Evolutionary conservation across 805 yeast genomes (phyloP).

Genomic region (Schizosaccharomyces cryophilus): DNA sequence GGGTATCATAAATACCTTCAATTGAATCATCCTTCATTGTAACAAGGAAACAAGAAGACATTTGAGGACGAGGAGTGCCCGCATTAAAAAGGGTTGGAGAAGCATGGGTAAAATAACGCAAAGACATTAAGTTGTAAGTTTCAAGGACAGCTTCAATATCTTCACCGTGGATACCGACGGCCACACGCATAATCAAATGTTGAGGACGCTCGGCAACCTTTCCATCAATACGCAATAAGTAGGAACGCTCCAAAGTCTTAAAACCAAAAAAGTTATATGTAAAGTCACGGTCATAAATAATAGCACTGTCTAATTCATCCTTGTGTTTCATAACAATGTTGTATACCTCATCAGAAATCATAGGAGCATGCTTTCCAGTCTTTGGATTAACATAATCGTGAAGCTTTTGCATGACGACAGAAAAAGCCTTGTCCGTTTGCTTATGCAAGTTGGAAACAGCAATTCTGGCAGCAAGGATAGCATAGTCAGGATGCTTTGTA

Average conservation of each 20-base stretch:
- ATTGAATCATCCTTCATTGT: constrained; percentile 88
- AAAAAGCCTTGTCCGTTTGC: constrained; percentile 70
- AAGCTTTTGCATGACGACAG: constrained; percentile 49
- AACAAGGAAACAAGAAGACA: constrained; percentile 78
- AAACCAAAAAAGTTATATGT: constrained; percentile 66
- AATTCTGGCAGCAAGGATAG: constrained; percentile 64
- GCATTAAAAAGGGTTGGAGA: constrained; percentile 89
- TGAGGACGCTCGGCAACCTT: constrained; percentile 77
- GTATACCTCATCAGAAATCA: constrained; percentile 45
- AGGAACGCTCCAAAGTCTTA: constrained; percentile 76
- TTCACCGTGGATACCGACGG: constrained; percentile 66
- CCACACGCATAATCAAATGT: constrained; percentile 69
- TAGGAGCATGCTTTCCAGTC: constrained; percentile 39
- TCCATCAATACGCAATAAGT: constrained; percentile 40
- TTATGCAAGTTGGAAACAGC: constrained; percentile 87
- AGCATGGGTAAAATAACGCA: constrained; percentile 73
- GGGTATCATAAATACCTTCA: constrained; percentile 79
- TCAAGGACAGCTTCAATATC: constrained; percentile 43
- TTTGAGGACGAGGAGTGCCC: constrained; percentile 61
- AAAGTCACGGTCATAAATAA: constrained; percentile 56
- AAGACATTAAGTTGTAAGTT: constrained; percentile 72
- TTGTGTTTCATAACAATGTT: constrained; percentile 38
- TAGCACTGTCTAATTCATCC: constrained; percentile 44
- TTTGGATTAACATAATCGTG: constrained; percentile 62
- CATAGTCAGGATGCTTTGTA: constrained; percentile 93